Conservation (phyloP, 1,284 basidiomycete genomes). For the Microbotryomycetes sp. region DNA sequence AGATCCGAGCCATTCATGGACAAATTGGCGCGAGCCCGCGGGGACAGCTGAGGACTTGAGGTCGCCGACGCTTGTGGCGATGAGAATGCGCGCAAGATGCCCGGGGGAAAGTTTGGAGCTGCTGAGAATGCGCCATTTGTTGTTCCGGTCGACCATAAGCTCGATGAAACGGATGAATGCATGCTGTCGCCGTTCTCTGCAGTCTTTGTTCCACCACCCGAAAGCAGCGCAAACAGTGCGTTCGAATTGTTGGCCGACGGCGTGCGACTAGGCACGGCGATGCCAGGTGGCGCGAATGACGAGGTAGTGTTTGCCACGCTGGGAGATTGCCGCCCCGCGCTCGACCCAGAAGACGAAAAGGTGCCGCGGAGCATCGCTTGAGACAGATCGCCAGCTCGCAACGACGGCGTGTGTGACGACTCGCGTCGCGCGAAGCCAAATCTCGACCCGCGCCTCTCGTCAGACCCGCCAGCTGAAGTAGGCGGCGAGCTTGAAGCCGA, state of each 20-base stretch:
- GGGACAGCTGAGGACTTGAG: conserved; percentile 27
- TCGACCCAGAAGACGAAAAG: neutral
- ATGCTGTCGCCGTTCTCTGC: neutral
- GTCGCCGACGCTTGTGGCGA: conserved; percentile 15
- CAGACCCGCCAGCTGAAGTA: conserved; percentile 14
- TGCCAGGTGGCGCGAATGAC: conserved; percentile 25
- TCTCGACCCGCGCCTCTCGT: conserved; percentile 18
- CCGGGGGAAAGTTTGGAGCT: conserved; percentile 14
- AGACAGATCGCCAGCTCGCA: conserved; percentile 1
- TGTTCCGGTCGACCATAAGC: neutral
- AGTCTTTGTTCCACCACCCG: neutral
- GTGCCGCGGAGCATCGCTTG: conserved; percentile 8
- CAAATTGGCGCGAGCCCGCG: conserved; percentile 1
- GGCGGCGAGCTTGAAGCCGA: neutral
- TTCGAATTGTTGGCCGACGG: neutral
- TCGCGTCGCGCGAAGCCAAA: conserved; percentile 26
- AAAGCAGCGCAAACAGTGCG: conserved; percentile 1
- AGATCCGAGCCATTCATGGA: neutral
- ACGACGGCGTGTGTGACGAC: neutral
- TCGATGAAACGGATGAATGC: neutral
- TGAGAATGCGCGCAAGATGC: conserved; percentile 17
- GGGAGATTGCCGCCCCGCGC: conserved; percentile 3
- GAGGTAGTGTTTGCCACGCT: neutral
- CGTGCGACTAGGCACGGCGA: conserved; percentile 10
- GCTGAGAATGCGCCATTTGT: neutral